Evolutionary conservation across 1,284 basidiomycete genomes (phyloP), one percentile per base, ranked within the genome.

Genomic region (Macrocybe sp.): DNA sequence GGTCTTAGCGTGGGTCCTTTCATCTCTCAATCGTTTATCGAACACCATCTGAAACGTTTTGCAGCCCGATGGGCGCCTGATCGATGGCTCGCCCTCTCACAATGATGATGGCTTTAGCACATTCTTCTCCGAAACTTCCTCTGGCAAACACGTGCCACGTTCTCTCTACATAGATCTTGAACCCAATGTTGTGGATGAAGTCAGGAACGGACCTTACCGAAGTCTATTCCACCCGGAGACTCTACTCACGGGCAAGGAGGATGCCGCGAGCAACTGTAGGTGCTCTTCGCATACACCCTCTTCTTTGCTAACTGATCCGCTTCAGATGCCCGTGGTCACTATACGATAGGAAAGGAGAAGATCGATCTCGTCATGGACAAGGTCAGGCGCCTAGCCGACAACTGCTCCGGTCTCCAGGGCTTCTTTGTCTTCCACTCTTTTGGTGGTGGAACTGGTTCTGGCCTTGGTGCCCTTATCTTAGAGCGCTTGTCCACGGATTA

Each of bases 381-480:
- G 66, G 81, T 98, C 62, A 90, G 97, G 67, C 89, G 92, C 62
- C 82, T 99, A 55, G 88, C 96, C 52, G 97, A 99, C 74, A 97
- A 97, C 76, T 98, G 96, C 75, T 84, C 83, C 54, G 97, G 97
- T 65, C 86, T 99, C 39, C 97, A 99, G 74, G 97, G 97, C 62
- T 99, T 99, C 84, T 99, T 99, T 65, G 93, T 98, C 63, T 99
- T 99, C 89, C 97, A 99, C 79, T 99, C 97, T 44, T 98, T 98
- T 68, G 97, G 97, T 69, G 97, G 97, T 72, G 97, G 97, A 73
- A 99, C 96, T 62, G 97, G 97, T 61, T 99, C 97, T 52, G 97
- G 97, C 69, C 96, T 99, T 66, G 96, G 97, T 68, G 95, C 96
- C 52, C 85, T 99, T 60, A 85, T 99, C 53, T 86, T 99, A 52